A percentile compares a stretch with the other conserved stretches of the same genome.
These are phyloP conservation scores for Apiotrichum laibachii DNA, from an alignment of 1,284 basidiomycete species.

Conservation along the genomic window DNA sequence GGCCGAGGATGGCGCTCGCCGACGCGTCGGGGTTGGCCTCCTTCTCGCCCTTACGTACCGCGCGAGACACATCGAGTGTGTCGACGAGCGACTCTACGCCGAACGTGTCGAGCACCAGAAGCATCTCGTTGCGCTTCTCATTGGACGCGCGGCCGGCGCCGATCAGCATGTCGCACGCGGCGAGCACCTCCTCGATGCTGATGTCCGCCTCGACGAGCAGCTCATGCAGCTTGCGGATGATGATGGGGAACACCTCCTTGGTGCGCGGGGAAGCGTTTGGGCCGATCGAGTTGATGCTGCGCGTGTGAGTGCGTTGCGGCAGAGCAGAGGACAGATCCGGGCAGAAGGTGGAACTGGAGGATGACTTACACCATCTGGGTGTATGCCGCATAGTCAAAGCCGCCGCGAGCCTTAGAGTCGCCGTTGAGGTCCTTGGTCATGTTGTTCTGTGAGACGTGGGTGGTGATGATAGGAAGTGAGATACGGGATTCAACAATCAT, in stretches of 20 bases:
- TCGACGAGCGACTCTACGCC: slow-evolving; percentile 46
- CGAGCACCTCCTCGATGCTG: slow-evolving; percentile 48
- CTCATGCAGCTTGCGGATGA: slow-evolving; percentile 45
- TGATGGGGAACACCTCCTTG: slow-evolving; percentile 41
- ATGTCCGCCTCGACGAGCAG: slow-evolving; percentile 47
- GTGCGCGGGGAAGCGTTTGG: slow-evolving; percentile 41
- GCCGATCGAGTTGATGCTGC: slow-evolving; percentile 19
- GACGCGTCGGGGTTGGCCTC: slow-evolving; percentile 18
- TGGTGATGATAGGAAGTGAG: background rate
- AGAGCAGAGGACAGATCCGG: background rate
- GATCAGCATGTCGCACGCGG: slow-evolving; percentile 45
- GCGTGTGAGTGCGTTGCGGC: background rate
- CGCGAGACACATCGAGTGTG: slow-evolving; percentile 18
- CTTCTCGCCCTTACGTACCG: slow-evolving; percentile 13
- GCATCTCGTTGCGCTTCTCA: slow-evolving; percentile 49
- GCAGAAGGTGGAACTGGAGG: background rate
- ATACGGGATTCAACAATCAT: too few species aligned
- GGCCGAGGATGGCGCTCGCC: slow-evolving; percentile 45
- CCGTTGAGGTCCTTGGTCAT: background rate
- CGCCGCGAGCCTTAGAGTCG: background rate
- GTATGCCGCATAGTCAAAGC: slow-evolving; percentile 14
- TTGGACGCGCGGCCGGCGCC: slow-evolving; percentile 45
- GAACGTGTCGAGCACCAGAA: slow-evolving; percentile 49
- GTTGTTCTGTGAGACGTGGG: background rate
- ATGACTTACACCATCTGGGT: slow-evolving; percentile 12